These are phyloP conservation scores for Celoporthe dispersa DNA, from an alignment of 2,329 filamentous ascomycete species.

Conservation along the genomic window DNA sequence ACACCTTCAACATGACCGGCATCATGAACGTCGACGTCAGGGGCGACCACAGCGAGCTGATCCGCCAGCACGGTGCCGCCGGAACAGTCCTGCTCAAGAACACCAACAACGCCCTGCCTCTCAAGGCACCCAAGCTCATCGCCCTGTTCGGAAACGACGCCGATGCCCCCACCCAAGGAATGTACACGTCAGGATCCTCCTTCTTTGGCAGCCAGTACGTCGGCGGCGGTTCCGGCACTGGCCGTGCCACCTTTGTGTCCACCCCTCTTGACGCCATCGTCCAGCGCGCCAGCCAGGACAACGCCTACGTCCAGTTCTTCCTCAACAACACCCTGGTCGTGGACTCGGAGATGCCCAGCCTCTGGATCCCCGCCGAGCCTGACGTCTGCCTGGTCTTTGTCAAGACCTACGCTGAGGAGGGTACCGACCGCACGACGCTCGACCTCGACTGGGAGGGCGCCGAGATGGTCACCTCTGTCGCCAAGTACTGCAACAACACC, in stretches of 20 bases:
- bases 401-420: constrained; percentile 70
- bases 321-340: constrained; percentile 49
- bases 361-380: constrained; percentile 54
- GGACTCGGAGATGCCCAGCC: constrained; percentile 45
- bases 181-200: constrained; percentile 66
- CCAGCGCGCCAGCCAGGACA: constrained; percentile 50
- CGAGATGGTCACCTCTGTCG: constrained; percentile 59
- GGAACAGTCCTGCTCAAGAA: constrained; percentile 79
- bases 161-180: constrained; percentile 68
- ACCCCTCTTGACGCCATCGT: constrained; percentile 60
- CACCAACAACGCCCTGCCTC: constrained; percentile 61
- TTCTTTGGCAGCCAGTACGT: constrained; percentile 63
- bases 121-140: constrained; percentile 61
- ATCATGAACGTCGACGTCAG: constrained; percentile 51
- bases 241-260: constrained; percentile 57
- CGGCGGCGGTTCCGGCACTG: constrained; percentile 63
- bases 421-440: constrained; percentile 58
- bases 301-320: constrained; percentile 47
- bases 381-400: constrained; percentile 71
- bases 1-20: constrained; percentile 47
- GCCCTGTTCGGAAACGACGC: constrained; percentile 64
- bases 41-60: constrained; percentile 58
- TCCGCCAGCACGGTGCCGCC: constrained; percentile 57
- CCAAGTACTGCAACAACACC: constrained; percentile 53
- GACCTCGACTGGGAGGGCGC: constrained; percentile 65